Conservation (phyloP, 441 rosid species). For the Rhodomyrtus psidioides region DNA sequence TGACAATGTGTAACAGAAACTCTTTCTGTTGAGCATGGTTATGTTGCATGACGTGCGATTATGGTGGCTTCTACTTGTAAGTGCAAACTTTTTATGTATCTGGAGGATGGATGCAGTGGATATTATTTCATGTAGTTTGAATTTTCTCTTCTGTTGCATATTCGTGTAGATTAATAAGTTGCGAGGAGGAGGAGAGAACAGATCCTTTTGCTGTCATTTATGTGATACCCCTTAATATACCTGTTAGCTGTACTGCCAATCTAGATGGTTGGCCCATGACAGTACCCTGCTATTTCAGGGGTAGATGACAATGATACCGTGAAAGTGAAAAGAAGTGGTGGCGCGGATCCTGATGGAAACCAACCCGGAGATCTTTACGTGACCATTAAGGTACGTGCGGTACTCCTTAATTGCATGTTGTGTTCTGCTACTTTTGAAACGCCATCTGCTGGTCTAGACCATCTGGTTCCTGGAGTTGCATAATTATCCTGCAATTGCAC, state of each 20-base stretch:
- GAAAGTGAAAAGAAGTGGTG: constrained; percentile 75
- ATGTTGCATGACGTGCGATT: not conserved
- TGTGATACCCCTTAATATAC: not conserved
- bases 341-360: constrained; percentile 93
- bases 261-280: not conserved
- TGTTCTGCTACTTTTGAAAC: not conserved
- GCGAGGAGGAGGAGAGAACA: not conserved
- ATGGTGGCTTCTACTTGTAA: not conserved
- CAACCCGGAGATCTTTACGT: constrained; percentile 97
- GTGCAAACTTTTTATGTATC: not conserved
- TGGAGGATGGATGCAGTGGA: not conserved
- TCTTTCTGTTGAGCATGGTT: not conserved
- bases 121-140: not conserved
- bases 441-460: not conserved
- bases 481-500: not conserved
- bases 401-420: not conserved
- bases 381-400: constrained; percentile 45
- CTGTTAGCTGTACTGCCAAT: not conserved
- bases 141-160: not conserved
- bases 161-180: not conserved
- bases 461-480: not conserved
- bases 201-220: not conserved
- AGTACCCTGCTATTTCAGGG: constrained; percentile 34
- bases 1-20: not conserved
- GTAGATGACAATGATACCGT: constrained; percentile 72